phyloP scores from a whole-genome alignment of 2,329 filamentous ascomycete genomes.

The Furcasterigmium furcatum region DNA sequence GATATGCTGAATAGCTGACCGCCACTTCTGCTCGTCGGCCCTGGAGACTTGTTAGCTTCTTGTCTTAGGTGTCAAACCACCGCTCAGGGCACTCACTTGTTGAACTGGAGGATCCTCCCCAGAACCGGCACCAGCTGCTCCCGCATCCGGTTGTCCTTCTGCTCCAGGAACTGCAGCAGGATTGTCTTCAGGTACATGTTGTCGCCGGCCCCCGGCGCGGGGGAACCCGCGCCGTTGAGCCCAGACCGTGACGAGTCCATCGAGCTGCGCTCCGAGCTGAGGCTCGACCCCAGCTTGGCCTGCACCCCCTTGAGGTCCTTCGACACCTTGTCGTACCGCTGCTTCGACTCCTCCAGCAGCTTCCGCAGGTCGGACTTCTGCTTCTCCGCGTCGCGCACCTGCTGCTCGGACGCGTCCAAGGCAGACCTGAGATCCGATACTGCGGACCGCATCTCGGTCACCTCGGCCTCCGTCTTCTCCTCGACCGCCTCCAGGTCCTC shows the following conservation, averaged over 20 bases:
- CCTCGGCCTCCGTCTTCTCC: constrained; percentile 67
- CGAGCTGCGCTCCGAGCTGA: constrained; percentile 35
- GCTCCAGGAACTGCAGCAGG: constrained; percentile 76
- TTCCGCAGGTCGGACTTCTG: constrained; percentile 74
- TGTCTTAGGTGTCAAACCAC: background rate
- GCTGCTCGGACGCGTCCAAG: constrained; percentile 82
- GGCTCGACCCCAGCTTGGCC: constrained; percentile 32
- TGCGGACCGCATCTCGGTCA: constrained; percentile 70
- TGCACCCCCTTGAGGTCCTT: constrained; percentile 59
- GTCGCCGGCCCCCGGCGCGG: constrained; percentile 31
- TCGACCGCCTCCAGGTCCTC: constrained; percentile 74
- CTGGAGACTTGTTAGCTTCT: constrained; percentile 21
- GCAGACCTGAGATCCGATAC: constrained; percentile 76
- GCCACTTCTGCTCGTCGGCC: constrained; percentile 81
- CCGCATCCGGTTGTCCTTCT: constrained; percentile 73
- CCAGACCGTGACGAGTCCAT: constrained; percentile 43
- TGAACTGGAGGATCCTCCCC: constrained; percentile 72
- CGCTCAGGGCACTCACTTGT: constrained; percentile 53
- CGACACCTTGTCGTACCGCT: constrained; percentile 74
- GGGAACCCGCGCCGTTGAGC: constrained; percentile 23
- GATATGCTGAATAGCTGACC: constrained; percentile 64
- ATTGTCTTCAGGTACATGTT: constrained; percentile 76
- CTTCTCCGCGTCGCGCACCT: constrained; percentile 78
- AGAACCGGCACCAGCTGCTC: constrained; percentile 75
- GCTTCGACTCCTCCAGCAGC: constrained; percentile 73